phyloP scores from a whole-genome alignment of 2,329 filamentous ascomycete species.

The Dothistroma septosporum region DNA sequence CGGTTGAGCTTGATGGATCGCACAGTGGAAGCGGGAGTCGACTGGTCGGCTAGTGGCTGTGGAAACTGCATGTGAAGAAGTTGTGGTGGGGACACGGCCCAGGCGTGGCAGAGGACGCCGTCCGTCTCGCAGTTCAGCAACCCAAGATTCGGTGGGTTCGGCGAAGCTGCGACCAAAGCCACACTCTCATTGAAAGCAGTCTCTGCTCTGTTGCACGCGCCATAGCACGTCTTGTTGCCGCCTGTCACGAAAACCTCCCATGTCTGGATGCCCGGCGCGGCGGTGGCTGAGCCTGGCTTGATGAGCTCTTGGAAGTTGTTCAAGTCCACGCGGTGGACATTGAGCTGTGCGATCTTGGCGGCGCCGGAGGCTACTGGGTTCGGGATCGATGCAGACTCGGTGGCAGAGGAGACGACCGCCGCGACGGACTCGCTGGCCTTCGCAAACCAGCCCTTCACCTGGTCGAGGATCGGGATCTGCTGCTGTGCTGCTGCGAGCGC shows the following conservation, averaged over 20 bases:
- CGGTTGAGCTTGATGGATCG: constrained; percentile 65
- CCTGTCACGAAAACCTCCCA: constrained; percentile 74
- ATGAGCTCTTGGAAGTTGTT: constrained; percentile 69
- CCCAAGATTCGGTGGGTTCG: constrained; percentile 63
- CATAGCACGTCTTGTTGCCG: constrained; percentile 74
- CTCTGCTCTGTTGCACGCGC: constrained; percentile 62
- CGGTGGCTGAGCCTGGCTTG: constrained; percentile 56
- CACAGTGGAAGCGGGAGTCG: constrained; percentile 60
- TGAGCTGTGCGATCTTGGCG: constrained; percentile 42
- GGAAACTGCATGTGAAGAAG: constrained; percentile 64
- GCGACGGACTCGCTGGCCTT: constrained; percentile 54
- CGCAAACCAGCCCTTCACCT: constrained; percentile 53
- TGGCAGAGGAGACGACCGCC: constrained; percentile 50
- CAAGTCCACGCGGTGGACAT: constrained; percentile 58
- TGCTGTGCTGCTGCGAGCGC: constrained; percentile 51
- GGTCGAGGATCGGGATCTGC: constrained; percentile 59
- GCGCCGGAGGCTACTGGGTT: constrained; percentile 45
- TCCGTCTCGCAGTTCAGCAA: constrained; percentile 71
- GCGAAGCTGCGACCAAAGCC: constrained; percentile 55
- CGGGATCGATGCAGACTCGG: constrained; percentile 41
- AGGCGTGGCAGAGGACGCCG: constrained; percentile 69
- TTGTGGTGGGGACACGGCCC: constrained; percentile 61
- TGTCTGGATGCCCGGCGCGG: constrained; percentile 61
- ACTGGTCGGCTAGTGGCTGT: constrained; percentile 57
- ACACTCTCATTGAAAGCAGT: constrained; percentile 52